Conservation (phyloP, 371 early-diverging fungal genomes). For the Mortierella sp. region DNA sequence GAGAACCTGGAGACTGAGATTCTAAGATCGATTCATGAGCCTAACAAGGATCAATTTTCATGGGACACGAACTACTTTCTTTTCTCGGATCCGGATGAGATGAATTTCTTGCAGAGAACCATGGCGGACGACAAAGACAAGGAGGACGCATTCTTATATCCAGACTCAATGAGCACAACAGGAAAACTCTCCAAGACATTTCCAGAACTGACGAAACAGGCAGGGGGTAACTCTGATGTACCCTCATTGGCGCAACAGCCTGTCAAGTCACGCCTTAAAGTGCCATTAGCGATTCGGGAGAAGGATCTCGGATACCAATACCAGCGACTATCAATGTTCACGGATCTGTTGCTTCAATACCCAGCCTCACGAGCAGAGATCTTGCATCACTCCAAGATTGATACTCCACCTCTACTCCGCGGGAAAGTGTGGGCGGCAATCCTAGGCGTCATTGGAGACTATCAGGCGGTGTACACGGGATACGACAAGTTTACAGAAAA, state of each 20-base stretch:
- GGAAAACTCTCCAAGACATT: background rate
- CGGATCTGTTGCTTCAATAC: slow-evolving; percentile 72
- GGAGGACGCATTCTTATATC: slow-evolving; percentile 54
- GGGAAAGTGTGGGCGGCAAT: slow-evolving; percentile 85
- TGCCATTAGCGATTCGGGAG: slow-evolving; percentile 71
- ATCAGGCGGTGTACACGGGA: slow-evolving; percentile 64
- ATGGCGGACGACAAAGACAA: slow-evolving; percentile 39
- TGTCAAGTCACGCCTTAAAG: slow-evolving; percentile 42
- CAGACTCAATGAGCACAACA: slow-evolving; percentile 30
- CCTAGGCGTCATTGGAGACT: slow-evolving; percentile 72
- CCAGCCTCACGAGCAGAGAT: slow-evolving; percentile 77
- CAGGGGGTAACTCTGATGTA: slow-evolving; percentile 11
- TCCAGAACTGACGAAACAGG: background rate
- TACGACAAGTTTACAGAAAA: slow-evolving; percentile 70
- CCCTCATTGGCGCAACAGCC: slow-evolving; percentile 41
- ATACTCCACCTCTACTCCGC: slow-evolving; percentile 79
- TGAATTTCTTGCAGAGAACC: slow-evolving; percentile 65
- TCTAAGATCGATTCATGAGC: slow-evolving; percentile 54
- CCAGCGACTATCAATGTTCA: slow-evolving; percentile 69
- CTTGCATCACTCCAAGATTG: slow-evolving; percentile 74
- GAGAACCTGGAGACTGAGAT: slow-evolving; percentile 66
- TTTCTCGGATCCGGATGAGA: slow-evolving; percentile 72
- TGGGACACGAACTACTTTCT: slow-evolving; percentile 74
- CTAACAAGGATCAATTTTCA: slow-evolving; percentile 62
- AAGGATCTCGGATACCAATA: slow-evolving; percentile 79